Conservation (phyloP, 208 protist species). For the Trypanosoma mega region DNA sequence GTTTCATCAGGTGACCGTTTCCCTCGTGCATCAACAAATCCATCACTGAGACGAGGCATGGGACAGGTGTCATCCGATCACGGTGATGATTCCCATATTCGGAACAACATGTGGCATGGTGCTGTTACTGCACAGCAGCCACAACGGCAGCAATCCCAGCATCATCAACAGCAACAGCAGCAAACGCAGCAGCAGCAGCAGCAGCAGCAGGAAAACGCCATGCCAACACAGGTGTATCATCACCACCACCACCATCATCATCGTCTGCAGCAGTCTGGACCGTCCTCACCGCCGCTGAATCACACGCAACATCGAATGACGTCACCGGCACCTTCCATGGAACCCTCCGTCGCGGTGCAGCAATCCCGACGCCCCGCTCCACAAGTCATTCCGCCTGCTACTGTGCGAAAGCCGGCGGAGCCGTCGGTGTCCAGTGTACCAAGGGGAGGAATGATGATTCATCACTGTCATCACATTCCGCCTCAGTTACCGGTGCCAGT, state of each 20-base stretch:
- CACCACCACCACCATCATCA: slow-evolving; percentile 22
- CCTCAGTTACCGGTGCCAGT: slow-evolving; percentile 8
- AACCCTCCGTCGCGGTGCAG: slow-evolving; percentile 7
- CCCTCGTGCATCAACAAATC: slow-evolving; percentile 17
- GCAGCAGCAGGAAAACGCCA: slow-evolving; percentile 6
- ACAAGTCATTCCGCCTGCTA: slow-evolving; percentile 6
- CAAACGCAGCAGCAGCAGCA: slow-evolving; percentile 11
- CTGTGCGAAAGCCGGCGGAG: slow-evolving; percentile 19
- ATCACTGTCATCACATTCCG: slow-evolving; percentile 28
- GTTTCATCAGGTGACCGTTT: slow-evolving; percentile 18
- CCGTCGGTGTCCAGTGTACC: slow-evolving; percentile 1
- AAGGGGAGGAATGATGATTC: background rate
- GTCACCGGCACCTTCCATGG: slow-evolving; percentile 17
- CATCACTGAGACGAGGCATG: no score
- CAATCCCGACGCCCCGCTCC: slow-evolving; percentile 11
- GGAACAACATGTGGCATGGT: slow-evolving; percentile 20
- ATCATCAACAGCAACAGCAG: slow-evolving; percentile 31
- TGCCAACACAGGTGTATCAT: slow-evolving; percentile 13
- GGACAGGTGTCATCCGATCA: no score
- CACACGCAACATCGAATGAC: slow-evolving; percentile 15
- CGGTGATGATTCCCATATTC: slow-evolving; percentile 12
- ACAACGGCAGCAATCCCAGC: slow-evolving; percentile 29
- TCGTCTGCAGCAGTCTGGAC: background rate
- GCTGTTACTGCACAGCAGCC: background rate
- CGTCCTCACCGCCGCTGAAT: background rate